phyloP scores from a whole-genome alignment of 2,329 filamentous ascomycete species.

The Verticillium tricorpus region DNA sequence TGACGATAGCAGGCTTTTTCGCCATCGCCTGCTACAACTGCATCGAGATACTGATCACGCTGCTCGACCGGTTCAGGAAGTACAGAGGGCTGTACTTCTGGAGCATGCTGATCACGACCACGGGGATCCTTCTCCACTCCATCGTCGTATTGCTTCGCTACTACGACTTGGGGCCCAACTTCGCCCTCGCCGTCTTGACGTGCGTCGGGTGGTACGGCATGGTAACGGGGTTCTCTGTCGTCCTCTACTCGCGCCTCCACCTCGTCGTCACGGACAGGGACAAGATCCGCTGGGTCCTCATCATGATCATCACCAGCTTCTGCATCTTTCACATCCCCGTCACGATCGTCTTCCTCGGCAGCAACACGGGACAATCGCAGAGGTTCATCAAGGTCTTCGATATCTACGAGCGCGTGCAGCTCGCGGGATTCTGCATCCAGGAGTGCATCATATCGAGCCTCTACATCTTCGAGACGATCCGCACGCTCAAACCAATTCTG shows the following conservation, averaged over 20 bases:
- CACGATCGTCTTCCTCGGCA: slow-evolving; percentile 43
- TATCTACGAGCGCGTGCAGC: slow-evolving; percentile 49
- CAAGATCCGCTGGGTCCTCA: slow-evolving; percentile 26
- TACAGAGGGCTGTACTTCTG: slow-evolving; percentile 23
- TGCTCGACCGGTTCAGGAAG: slow-evolving; percentile 19
- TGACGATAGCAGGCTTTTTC: slow-evolving; percentile 14
- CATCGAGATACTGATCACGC: slow-evolving; percentile 18
- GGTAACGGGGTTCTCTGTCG: slow-evolving; percentile 42
- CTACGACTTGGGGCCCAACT: slow-evolving; percentile 1
- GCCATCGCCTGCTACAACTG: slow-evolving; percentile 17
- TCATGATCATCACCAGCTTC: slow-evolving; percentile 47
- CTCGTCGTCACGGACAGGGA: slow-evolving; percentile 37
- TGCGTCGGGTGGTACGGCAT: slow-evolving; percentile 49
- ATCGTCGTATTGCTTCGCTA: slow-evolving; percentile 46
- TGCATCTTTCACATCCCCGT: slow-evolving; percentile 44
- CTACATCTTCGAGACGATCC: slow-evolving; percentile 47
- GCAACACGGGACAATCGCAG: slow-evolving; percentile 19
- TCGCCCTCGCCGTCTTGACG: background rate
- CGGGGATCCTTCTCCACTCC: slow-evolving; percentile 46
- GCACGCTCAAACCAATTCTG: slow-evolving; percentile 7
- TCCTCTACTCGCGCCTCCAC: slow-evolving; percentile 44
- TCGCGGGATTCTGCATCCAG: slow-evolving; percentile 51
- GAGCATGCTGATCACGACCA: slow-evolving; percentile 20
- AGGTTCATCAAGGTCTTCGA: slow-evolving; percentile 26
- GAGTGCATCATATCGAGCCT: slow-evolving; percentile 48